Evolutionary conservation across 2,329 filamentous ascomycete species (phyloP), one percentile per base, ranked within the genome.

Genomic region (Colletotrichum truncatum): DNA sequence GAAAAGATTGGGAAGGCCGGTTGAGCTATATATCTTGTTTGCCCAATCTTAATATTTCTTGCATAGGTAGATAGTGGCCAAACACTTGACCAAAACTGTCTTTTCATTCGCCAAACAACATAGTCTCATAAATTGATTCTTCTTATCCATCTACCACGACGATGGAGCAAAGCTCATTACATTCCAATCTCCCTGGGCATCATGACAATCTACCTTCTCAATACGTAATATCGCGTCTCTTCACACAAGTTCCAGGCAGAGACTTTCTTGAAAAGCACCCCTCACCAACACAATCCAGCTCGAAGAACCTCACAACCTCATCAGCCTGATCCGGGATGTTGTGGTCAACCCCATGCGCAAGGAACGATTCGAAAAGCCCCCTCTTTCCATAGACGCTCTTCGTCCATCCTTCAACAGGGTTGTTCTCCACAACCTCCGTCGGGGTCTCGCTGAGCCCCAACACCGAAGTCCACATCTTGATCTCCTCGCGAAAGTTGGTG

Each of bases 381-480:
- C 26, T 45, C 0, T n/a, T 26, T 6, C 68, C 69, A 11, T 68
- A 70, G 8, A 68, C 58, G 4, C 58, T 65, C 69, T 70, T 70
- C n/a, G 58, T 67, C 68, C 65, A 70, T 10, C 61, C 56, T 2
- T 38, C 45, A 25, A 49, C 39, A 1, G 68, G 67, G 0, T 48
- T 45, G 36, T 67, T 11, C 41, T 64, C 54, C 0, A 52, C 60
- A 9, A 66, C 52, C 32, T 36, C 26, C 3, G 54, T 64, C 46
- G 68, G 65, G 45, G 58, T 41, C 16, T 11, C 4, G 9, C 67
- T 48, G 8, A 62, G 46, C 2, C 58, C 48, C 4, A 70, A 23
- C 49, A 82, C 77, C 1, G 76, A 77, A 0, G 81, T 80, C 85
- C 85, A 87, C 71, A 85, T 74, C 75, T 87, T 86, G 64, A 85